Evolutionary conservation across 352 stramenopile genomes (phyloP), one percentile per base, ranked within the genome.

Genomic region (Globisporangium viniferum): DNA sequence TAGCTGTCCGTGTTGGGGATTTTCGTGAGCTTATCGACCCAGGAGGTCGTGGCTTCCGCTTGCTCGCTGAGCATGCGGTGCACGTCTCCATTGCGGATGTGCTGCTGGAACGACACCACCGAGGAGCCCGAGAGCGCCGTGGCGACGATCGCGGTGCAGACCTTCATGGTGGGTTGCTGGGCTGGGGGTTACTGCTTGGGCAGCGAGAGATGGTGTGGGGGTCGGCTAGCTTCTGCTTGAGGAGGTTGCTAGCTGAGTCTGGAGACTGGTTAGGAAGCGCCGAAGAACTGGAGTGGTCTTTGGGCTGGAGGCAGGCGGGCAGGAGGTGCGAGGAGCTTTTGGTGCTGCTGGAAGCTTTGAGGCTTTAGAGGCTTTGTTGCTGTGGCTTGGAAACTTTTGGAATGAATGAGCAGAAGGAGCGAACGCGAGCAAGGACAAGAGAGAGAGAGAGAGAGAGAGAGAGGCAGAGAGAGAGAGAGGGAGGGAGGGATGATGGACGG

Each of bases 1-100:
- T 81, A 89, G 36, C 68, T 66, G 58, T 88, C 78, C 29, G 70
- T 73, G 68, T 79, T 84, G 33, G 49, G 51, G 62, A 65, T 74
- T 9, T 67, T 70, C 49, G 64, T 74, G n/a, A 85, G 65, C 0
- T 61, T 54, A 36, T 55, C 59, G 51, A 73, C 53, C 29, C 70
- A n/a, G n/a, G n/a, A 79, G 55, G 14, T 27, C 6, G 54, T 9
- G 29, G 2, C 44, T 1, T 33, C 12, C 15, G 18, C 8, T 14
- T 59, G 27, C 54, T 68, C 62, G 3, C 22, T n/a, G 72, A 62
- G 66, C 61, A 66, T 9, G 48, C 49, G 35, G 64, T 62, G n/a
- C 67, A n/a, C 7, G 67, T 59, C 7, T 64, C 61, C 20, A 46
- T 7, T 15, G 58, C 63, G 39, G 49, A 51, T 1, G 41, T 71